Conservation (phyloP, 495 filamentous ascomycete genomes). For the Talaromyces borbonicus region DNA sequence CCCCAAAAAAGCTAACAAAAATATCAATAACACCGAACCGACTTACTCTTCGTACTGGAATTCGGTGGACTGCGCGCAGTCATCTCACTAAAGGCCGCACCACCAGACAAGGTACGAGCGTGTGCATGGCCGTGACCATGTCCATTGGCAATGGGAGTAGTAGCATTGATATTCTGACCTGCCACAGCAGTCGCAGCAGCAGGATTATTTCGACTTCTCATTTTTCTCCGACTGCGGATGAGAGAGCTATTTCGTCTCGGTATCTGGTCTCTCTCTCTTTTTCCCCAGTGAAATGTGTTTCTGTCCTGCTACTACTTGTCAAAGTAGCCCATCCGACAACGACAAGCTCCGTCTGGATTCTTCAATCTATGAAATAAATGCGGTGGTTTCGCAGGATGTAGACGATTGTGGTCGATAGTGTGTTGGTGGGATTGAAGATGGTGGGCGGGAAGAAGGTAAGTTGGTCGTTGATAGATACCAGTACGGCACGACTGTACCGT, state of each 20-base stretch:
- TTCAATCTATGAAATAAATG: not conserved
- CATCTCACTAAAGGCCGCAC: conserved; percentile 26
- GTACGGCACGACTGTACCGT: too few species aligned
- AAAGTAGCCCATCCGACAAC: conserved; percentile 3
- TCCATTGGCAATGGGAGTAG: too few species aligned
- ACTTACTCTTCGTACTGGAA: conserved; percentile 59
- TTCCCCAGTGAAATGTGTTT: too few species aligned
- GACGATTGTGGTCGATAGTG: not conserved
- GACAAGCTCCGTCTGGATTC: not conserved
- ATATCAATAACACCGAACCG: not conserved
- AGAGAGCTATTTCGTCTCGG: not conserved
- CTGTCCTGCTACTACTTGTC: not conserved
- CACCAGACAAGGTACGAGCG: conserved; percentile 34
- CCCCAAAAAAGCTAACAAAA: conserved; percentile 10
- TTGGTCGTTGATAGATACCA: too few species aligned
- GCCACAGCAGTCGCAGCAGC: conserved; percentile 12
- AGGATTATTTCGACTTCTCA: conserved; percentile 27
- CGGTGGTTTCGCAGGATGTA: too few species aligned
- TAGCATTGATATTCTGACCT: conserved; percentile 11
- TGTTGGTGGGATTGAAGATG: not conserved
- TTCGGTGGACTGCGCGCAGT: conserved; percentile 67
- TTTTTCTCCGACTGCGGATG: conserved; percentile 13
- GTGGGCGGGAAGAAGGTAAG: not conserved
- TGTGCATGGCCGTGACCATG: conserved; percentile 23
- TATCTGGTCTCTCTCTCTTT: too few species aligned